phyloP scores from a whole-genome alignment of 139 green algal species.

The Choricystis sp. region DNA sequence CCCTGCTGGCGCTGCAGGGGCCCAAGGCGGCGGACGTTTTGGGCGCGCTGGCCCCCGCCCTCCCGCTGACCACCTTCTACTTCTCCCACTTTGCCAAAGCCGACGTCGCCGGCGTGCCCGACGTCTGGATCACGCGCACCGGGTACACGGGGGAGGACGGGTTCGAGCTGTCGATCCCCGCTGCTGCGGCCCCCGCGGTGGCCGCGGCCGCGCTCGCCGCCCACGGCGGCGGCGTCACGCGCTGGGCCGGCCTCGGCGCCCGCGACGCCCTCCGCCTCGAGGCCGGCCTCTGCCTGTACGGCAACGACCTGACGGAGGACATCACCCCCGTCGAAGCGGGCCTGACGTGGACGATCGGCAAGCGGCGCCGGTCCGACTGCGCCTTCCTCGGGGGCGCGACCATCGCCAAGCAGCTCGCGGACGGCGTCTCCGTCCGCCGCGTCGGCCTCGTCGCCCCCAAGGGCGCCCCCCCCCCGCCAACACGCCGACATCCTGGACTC shows the following conservation, averaged over 20 bases:
- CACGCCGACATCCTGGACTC: slow-evolving; percentile 45
- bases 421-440: slow-evolving; percentile 64
- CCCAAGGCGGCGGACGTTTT: slow-evolving; percentile 42
- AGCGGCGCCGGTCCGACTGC: slow-evolving; percentile 67
- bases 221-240: slow-evolving; percentile 36
- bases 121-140: slow-evolving; percentile 79
- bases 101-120: slow-evolving; percentile 51
- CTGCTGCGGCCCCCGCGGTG: slow-evolving; percentile 42
- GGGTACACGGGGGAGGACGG: slow-evolving; percentile 99
- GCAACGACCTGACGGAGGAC: slow-evolving; percentile 89
- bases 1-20: slow-evolving; percentile 83
- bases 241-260: slow-evolving; percentile 74
- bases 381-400: slow-evolving; percentile 85
- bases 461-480: slow-evolving; percentile 72
- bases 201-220: slow-evolving; percentile 49
- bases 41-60: slow-evolving; percentile 6
- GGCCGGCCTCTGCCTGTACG: slow-evolving; percentile 95
- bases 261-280: slow-evolving; percentile 90
- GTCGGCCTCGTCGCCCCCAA: slow-evolving; percentile 70
- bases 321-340: slow-evolving; percentile 90
- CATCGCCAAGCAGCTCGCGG: slow-evolving; percentile 86
- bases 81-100: slow-evolving; percentile 72
- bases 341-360: slow-evolving; percentile 92
- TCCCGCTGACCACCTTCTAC: slow-evolving; percentile 73
- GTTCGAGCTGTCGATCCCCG: slow-evolving; percentile 90